Evolutionary conservation across 345 rosid species (phyloP), one percentile per base, ranked within the genome.

Genomic region (Anacardium occidentale): DNA sequence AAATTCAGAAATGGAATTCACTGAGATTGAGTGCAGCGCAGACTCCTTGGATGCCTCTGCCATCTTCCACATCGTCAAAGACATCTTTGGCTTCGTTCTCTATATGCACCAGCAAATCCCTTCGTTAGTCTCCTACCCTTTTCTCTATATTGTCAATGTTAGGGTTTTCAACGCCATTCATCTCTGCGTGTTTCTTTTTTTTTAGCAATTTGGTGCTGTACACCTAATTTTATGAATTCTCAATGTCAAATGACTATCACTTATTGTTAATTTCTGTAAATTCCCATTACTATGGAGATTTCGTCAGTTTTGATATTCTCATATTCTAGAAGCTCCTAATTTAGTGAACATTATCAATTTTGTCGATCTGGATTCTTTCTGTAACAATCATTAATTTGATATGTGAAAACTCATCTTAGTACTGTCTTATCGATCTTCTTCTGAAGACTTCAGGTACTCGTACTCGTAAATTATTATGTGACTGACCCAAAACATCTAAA

Each of bases 61-160:
- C 37, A 67, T 85, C 70, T 91, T 82, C 83, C 94, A 89, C 77
- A 76, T 92, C 79, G 75, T 86, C 79, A 89, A 81, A 64, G 89
- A 85, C 76, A 74, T 85, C 59, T 29, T 87, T 32, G 98, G 85
- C 73, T 92, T 92, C 79, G 78, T 88, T 68, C 97, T 95, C 84
- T 95, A 85, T 75, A 92, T 92, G 99, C 94, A 92, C 77, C 97
- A 88, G 82, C 98, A 95, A 87, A 92, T 95, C 79, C 97, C 99
- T 68, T 87, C 89, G 96, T 95, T 53, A 58, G 90, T 68, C 66
- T 25, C 64, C 71, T 22, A 55, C 51, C 73, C 47, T 24, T 15
- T 52, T 42, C 58, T 55, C 20, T 10, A 48, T 25, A 21, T 22
- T 17, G 2, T 42, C 13, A 50, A 56, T 58, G 10, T 29, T 63